These are phyloP conservation scores for Claviceps fusiformis DNA, from an alignment of 2,329 filamentous ascomycete genomes.

Conservation along the genomic window DNA sequence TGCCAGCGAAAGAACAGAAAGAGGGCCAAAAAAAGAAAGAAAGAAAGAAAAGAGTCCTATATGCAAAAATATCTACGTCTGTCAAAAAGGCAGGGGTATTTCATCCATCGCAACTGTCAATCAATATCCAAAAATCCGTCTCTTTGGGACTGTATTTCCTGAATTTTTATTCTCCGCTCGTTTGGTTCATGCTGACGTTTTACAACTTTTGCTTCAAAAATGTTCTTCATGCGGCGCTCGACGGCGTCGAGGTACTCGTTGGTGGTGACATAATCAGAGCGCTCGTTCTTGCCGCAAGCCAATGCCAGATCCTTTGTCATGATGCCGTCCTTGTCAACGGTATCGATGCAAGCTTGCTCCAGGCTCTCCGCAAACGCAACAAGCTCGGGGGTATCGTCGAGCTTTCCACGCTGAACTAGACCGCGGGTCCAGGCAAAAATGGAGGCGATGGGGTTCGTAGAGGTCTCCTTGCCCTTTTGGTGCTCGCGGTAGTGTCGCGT, in stretches of 20 bases:
- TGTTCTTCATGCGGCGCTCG: conserved; percentile 73
- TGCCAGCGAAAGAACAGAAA: background rate
- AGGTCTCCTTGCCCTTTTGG: conserved; percentile 94
- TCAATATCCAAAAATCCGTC: background rate
- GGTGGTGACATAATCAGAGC: conserved; percentile 81
- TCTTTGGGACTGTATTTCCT: background rate
- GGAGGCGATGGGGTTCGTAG: conserved; percentile 95
- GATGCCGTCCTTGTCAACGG: conserved; percentile 83
- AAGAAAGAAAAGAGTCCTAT: background rate
- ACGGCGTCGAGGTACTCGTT: conserved; percentile 85
- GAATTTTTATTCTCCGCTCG: background rate
- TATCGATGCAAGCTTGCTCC: conserved; percentile 87
- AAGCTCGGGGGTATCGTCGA: conserved; percentile 86
- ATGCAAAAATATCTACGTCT: background rate
- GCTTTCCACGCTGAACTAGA: conserved; percentile 79
- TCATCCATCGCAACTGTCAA: background rate
- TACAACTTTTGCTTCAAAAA: conserved; percentile 68
- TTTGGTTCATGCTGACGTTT: background rate
- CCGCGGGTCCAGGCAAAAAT: conserved; percentile 99
- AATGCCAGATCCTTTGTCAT: conserved; percentile 99
- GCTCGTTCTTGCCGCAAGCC: conserved; percentile 75
- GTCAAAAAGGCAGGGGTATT: background rate
- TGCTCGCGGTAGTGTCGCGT: conserved; percentile 98
- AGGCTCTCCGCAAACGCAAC: conserved; percentile 82
- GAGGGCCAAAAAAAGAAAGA: no score